Evolutionary conservation across 2,329 filamentous ascomycete species (phyloP).

Genomic region (Fusarium acutatum): DNA sequence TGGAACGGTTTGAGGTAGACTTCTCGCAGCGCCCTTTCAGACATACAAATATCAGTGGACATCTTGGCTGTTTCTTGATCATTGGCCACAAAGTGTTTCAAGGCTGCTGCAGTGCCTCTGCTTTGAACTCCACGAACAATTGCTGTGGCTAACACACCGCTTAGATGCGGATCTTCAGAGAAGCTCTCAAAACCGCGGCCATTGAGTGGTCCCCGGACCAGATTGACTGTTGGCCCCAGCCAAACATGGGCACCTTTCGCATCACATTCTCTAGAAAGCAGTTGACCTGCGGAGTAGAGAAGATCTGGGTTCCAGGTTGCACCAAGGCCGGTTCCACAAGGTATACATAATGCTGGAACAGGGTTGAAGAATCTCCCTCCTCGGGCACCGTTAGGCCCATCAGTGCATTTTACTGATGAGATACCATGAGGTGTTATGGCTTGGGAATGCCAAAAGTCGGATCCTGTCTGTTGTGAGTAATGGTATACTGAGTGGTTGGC

Average conservation of each 20-base stretch:
- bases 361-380: constrained; percentile 25
- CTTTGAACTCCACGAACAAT: constrained; percentile 47
- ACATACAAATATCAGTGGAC: constrained; percentile 55
- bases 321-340: constrained; percentile 43
- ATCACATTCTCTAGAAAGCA: constrained; percentile 27
- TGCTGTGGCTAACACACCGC: constrained; percentile 30
- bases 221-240: constrained; percentile 69
- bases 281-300: constrained; percentile 11
- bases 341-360: constrained; percentile 20
- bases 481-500: rapidly evolving
- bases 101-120: constrained; percentile 42
- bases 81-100: constrained; percentile 53
- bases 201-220: constrained; percentile 68
- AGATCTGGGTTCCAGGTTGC: constrained; percentile 48
- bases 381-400: constrained; percentile 27
- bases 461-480: neutral
- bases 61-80: constrained; percentile 61
- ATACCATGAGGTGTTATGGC: neutral
- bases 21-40: constrained; percentile 66
- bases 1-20: constrained; percentile 72
- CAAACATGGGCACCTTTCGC: constrained; percentile 65
- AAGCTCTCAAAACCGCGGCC: constrained; percentile 73
- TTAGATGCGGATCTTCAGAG: constrained; percentile 58
- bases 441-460: constrained; percentile 16
- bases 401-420: constrained; percentile 10